A percentile compares a stretch with the other conserved stretches of the same genome.
Evolutionary conservation across 2,329 filamentous ascomycete species (phyloP).

Genomic region (Apiospora arundinis): DNA sequence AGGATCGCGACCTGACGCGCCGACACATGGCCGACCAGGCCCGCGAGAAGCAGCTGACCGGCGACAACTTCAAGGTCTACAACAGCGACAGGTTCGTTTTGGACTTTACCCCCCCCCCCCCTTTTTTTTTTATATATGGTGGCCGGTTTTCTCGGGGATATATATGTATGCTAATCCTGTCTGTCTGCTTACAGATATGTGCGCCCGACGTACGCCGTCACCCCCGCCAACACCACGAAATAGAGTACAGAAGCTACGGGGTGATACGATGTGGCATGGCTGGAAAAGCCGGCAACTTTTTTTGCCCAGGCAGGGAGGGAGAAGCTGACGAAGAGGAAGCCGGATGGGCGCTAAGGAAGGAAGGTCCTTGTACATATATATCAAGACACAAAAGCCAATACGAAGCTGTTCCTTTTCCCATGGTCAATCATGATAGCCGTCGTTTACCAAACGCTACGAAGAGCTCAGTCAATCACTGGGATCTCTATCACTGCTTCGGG

Average conservation of each 20-base stretch:
- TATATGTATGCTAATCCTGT: neutral
- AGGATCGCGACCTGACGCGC: constrained; percentile 93
- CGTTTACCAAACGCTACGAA: neutral
- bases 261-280: neutral
- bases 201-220: constrained; percentile 78
- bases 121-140: neutral
- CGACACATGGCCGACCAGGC: constrained; percentile 85
- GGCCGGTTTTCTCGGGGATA: neutral
- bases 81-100: constrained; percentile 79
- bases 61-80: constrained; percentile 84
- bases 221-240: constrained; percentile 68
- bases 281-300: constrained; percentile 1
- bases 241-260: constrained; percentile 42
- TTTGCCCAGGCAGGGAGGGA: no score
- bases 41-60: constrained; percentile 88
- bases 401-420: neutral
- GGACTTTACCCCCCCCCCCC: neutral
- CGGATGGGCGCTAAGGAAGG: neutral
- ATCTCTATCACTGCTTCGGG: no score
- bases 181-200: constrained; percentile 67
- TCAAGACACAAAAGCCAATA: constrained; percentile 7
- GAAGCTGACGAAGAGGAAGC: neutral
- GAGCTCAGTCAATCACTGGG: neutral
- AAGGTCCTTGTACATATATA: constrained; percentile 12
- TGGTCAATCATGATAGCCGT: neutral